A percentile compares a stretch with the other conserved stretches of the same genome.
Conservation (phyloP, 495 filamentous ascomycete genomes). For the Extremus antarcticus region DNA sequence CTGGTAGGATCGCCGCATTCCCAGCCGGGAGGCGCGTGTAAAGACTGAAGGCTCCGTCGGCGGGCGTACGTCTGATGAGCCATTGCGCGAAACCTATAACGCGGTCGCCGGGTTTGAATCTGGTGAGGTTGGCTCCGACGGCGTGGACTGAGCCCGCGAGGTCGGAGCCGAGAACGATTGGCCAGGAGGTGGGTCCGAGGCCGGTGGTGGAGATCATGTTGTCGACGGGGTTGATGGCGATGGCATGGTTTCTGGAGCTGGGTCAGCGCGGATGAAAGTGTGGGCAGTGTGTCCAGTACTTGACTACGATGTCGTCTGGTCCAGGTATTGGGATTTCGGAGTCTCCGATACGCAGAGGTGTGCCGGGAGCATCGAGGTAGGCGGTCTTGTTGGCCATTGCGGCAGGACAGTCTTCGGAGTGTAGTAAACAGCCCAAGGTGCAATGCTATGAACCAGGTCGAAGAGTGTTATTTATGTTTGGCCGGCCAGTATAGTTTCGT, state of each 20-base stretch:
- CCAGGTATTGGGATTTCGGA: conserved; percentile 29
- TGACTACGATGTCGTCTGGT: conserved; percentile 31
- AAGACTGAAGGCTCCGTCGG: conserved; percentile 27
- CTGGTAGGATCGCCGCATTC: conserved; percentile 30
- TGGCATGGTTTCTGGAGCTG: conserved; percentile 24
- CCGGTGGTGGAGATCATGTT: not conserved
- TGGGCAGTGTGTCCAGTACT: not conserved
- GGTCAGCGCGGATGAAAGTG: not conserved
- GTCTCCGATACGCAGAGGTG: conserved; percentile 29
- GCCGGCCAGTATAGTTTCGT: too few relatives aligned
- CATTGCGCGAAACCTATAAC: conserved; percentile 39
- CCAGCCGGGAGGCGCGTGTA: conserved; percentile 23
- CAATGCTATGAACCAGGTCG: too few relatives aligned
- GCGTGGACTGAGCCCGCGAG: conserved; percentile 8
- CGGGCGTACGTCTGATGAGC: conserved; percentile 38
- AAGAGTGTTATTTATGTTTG: too few relatives aligned
- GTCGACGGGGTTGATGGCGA: conserved; percentile 36
- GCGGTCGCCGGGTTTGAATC: conserved; percentile 36
- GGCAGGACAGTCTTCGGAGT: too few relatives aligned
- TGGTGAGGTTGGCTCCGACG: conserved; percentile 18
- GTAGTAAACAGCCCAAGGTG: too few relatives aligned
- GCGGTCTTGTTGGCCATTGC: conserved; percentile 32
- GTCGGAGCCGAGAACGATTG: conserved; percentile 14
- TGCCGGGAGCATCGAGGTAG: conserved; percentile 27
- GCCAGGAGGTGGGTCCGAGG: not conserved